These are phyloP conservation scores for Aspergillus tanneri DNA, from an alignment of 2,329 filamentous ascomycete species.

Conservation along the genomic window DNA sequence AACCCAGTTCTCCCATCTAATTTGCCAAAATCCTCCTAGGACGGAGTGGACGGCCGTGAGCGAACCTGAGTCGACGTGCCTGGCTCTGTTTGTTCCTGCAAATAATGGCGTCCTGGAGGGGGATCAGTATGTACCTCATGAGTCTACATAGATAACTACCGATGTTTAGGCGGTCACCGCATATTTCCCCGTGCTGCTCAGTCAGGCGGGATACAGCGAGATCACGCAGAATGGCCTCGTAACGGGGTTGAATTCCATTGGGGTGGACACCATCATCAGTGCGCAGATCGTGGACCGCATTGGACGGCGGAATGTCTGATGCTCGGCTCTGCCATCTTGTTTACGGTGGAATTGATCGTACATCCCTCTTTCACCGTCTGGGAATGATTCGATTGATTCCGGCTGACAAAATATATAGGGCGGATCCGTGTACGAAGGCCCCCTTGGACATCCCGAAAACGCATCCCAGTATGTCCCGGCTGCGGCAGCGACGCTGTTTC, in stretches of 20 bases:
- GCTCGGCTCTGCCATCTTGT: slow-evolving; percentile 40
- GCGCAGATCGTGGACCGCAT: slow-evolving; percentile 53
- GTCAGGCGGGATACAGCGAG: slow-evolving; percentile 39
- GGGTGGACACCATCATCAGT: slow-evolving; percentile 54
- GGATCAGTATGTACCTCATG: slow-evolving; percentile 45
- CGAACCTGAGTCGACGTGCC: slow-evolving; percentile 40
- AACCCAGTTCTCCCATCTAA: slow-evolving; percentile 38
- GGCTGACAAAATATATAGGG: slow-evolving; percentile 23
- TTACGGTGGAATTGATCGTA: slow-evolving; percentile 45
- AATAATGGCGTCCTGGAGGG: slow-evolving; percentile 48
- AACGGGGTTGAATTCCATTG: slow-evolving; percentile 54
- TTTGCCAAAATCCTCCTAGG: slow-evolving; percentile 42
- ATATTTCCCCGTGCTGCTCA: slow-evolving; percentile 31
- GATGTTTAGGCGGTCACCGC: slow-evolving; percentile 41
- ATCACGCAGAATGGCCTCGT: slow-evolving; percentile 47
- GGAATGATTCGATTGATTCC: too few relatives aligned
- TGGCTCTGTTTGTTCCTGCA: slow-evolving; percentile 49
- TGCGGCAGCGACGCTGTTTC: slow-evolving; percentile 50
- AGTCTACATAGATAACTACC: too few relatives aligned
- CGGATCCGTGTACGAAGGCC: slow-evolving; percentile 46
- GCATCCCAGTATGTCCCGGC: slow-evolving; percentile 45
- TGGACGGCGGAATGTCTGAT: slow-evolving; percentile 48
- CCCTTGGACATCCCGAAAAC: slow-evolving; percentile 36
- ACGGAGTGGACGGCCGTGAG: slow-evolving; percentile 28
- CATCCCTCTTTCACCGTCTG: background rate